Conservation (phyloP, 768 basidiomycete genomes). For the Coprinopsis sp. region DNA sequence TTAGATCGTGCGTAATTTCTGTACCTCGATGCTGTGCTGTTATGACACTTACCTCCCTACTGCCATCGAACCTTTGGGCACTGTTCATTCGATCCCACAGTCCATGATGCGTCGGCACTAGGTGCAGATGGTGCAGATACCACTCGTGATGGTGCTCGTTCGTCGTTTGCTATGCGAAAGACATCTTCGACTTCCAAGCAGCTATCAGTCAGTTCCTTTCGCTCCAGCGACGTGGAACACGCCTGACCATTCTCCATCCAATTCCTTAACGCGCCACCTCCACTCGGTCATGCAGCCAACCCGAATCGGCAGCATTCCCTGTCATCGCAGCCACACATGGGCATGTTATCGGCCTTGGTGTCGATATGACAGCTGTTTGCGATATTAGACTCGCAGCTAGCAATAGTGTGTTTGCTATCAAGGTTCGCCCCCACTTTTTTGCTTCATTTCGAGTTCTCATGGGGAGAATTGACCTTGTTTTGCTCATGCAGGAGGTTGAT, state of each 20-base stretch:
- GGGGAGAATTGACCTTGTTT: background rate
- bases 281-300: too few relatives aligned
- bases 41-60: background rate
- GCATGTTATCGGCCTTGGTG: constrained; percentile 64
- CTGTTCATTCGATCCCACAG: constrained; percentile 16
- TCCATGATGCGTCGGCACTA: constrained; percentile 26
- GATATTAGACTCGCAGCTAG: constrained; percentile 75
- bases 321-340: constrained; percentile 84
- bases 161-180: constrained; percentile 43
- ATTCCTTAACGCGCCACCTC: too few relatives aligned
- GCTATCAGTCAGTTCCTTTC: too few relatives aligned
- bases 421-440: constrained; percentile 39
- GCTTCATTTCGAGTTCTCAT: constrained; percentile 20
- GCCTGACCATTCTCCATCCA: too few relatives aligned
- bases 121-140: constrained; percentile 18
- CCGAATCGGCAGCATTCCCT: constrained; percentile 67
- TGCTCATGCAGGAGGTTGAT: constrained; percentile 70
- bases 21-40: background rate
- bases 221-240: too few relatives aligned
- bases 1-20: constrained; percentile 57
- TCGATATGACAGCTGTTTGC: constrained; percentile 72
- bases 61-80: background rate
- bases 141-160: constrained; percentile 46
- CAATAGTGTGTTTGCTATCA: constrained; percentile 63
- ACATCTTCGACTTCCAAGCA: constrained; percentile 60